A percentile compares a stretch with the other conserved stretches of the same genome.
phyloP scores from a whole-genome alignment of 2,329 filamentous ascomycete species.

The Aureobasidium zeae region DNA sequence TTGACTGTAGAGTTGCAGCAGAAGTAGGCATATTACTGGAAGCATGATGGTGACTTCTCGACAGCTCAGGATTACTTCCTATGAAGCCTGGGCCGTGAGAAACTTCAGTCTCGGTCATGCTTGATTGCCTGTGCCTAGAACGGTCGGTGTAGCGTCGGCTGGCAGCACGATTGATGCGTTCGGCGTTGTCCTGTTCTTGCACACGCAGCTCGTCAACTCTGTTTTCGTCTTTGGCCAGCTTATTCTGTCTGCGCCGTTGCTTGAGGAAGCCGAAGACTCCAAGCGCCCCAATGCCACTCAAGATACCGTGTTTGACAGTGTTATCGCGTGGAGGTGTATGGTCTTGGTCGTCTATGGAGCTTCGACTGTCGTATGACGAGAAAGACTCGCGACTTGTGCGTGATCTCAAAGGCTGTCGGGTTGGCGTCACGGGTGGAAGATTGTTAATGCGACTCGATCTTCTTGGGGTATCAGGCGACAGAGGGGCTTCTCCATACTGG shows the following conservation, averaged over 20 bases:
- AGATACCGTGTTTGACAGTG: constrained; percentile 29
- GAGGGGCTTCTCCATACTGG: constrained; percentile 31
- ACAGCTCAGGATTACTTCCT: constrained; percentile 37
- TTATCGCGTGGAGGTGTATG: constrained; percentile 14
- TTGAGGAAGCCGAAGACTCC: constrained; percentile 33
- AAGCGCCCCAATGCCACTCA: constrained; percentile 40
- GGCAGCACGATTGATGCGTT: constrained; percentile 25
- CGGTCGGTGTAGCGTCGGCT: constrained; percentile 24
- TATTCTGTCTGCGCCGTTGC: constrained; percentile 41
- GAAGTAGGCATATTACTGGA: constrained; percentile 26
- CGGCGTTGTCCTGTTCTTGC: constrained; percentile 37
- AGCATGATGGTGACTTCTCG: constrained; percentile 29
- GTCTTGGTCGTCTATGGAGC: constrained; percentile 16
- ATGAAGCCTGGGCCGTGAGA: constrained; percentile 32
- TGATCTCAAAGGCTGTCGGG: constrained; percentile 11
- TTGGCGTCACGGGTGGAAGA: neutral
- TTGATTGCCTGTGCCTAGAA: constrained; percentile 23
- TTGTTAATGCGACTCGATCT: constrained; percentile 5
- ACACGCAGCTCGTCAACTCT: constrained; percentile 47
- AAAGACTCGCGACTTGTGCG: constrained; percentile 17
- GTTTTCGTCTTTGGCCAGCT: constrained; percentile 50
- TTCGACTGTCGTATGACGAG: constrained; percentile 17
- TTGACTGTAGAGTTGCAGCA: constrained; percentile 23
- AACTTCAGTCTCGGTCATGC: constrained; percentile 25
- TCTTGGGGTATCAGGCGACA: constrained; percentile 16